phyloP scores from a whole-genome alignment of 148 eudicot genomes.

The Selenicereus undatus region DNA sequence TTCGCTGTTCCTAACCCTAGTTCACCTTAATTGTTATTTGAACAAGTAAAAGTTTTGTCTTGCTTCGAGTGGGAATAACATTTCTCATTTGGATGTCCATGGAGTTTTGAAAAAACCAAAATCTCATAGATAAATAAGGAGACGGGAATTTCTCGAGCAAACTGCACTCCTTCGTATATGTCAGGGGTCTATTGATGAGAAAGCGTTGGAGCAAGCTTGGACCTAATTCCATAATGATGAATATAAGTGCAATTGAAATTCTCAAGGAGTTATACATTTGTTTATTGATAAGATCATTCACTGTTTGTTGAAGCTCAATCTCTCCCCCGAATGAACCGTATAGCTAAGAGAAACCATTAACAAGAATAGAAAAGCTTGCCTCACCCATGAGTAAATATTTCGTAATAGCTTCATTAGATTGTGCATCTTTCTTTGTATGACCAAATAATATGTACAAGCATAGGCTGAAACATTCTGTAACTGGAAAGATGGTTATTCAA shows the following conservation, averaged over 20 bases:
- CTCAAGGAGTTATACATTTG: too few species aligned
- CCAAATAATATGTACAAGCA: too few species aligned
- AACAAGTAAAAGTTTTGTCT: too few species aligned
- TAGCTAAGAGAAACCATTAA: not conserved
- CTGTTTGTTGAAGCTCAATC: not conserved
- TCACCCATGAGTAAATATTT: not conserved
- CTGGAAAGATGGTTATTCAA: too few species aligned
- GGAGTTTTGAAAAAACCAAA: not conserved
- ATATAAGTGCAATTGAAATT: not conserved
- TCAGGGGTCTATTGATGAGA: constrained; percentile 2
- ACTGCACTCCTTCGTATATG: not conserved
- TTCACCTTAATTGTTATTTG: too few species aligned
- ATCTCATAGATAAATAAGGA: not conserved
- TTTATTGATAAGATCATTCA: too few species aligned
- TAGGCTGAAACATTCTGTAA: too few species aligned
- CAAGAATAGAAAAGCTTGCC: not conserved
- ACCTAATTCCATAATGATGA: not conserved
- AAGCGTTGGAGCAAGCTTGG: not conserved
- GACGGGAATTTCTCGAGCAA: not conserved
- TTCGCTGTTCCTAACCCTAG: too few species aligned
- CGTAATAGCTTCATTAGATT: not conserved
- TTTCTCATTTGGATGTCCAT: not conserved
- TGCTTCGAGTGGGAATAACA: too few species aligned
- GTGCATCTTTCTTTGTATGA: not conserved
- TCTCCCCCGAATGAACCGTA: not conserved